phyloP scores from a whole-genome alignment of 2,329 filamentous ascomycete species.

The Aspergillus sojae region DNA sequence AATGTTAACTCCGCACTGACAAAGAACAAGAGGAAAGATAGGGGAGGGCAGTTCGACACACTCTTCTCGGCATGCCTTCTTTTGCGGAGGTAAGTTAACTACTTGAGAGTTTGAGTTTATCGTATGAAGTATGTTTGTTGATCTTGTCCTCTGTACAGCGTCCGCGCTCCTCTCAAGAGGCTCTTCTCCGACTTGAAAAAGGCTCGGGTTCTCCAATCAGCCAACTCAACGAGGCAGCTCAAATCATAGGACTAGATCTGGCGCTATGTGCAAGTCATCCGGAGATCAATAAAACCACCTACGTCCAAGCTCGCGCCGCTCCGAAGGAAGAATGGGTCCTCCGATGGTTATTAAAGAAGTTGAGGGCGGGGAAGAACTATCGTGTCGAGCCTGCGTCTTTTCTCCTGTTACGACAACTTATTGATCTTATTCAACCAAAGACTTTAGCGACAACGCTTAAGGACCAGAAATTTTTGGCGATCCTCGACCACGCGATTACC shows the following conservation, averaged over 20 bases:
- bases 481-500: conserved; percentile 67
- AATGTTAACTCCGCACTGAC: conserved; percentile 10
- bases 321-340: conserved; percentile 67
- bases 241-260: conserved; percentile 46
- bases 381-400: conserved; percentile 51
- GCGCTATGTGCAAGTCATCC: conserved; percentile 34
- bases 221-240: conserved; percentile 46
- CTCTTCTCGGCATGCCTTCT: conserved; percentile 36
- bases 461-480: conserved; percentile 67
- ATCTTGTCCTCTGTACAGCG: conserved; percentile 31
- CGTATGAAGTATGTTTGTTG: conserved; percentile 3
- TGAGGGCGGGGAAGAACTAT: conserved; percentile 50
- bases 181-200: conserved; percentile 49
- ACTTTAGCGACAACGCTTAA: conserved; percentile 71
- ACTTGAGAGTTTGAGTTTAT: conserved; percentile 4
- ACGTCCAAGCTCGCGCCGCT: conserved; percentile 31
- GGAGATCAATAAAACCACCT: conserved; percentile 28
- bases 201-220: conserved; percentile 41
- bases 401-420: conserved; percentile 63
- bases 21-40: background rate
- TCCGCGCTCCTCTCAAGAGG: conserved; percentile 46
- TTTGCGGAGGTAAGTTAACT: conserved; percentile 38
- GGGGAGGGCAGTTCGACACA: conserved; percentile 1
- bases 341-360: conserved; percentile 66
- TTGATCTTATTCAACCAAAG: conserved; percentile 70